Conservation (phyloP, 2,329 filamentous ascomycete species). For the Aspergillus nomiae region DNA sequence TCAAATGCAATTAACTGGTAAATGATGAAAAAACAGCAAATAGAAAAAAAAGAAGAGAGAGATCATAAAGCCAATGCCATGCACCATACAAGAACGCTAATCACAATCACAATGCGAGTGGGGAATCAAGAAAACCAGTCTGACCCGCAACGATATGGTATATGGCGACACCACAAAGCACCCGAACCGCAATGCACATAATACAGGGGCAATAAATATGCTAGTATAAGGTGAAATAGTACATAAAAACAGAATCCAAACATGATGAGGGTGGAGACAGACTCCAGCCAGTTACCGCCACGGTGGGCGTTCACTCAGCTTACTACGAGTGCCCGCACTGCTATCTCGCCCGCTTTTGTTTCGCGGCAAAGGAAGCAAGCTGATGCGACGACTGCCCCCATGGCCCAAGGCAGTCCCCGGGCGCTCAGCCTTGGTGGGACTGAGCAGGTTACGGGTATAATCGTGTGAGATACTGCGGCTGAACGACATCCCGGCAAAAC, state of each 20-base stretch:
- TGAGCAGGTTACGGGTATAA: constrained; percentile 21
- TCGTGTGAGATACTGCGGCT: constrained; percentile 30
- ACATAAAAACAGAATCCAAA: constrained; percentile 13
- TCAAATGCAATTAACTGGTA: neutral
- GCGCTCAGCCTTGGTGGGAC: constrained; percentile 33
- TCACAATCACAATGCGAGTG: constrained; percentile 20
- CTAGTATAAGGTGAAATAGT: constrained; percentile 7
- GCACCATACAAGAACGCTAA: constrained; percentile 9
- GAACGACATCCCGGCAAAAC: constrained; percentile 38
- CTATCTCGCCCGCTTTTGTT: constrained; percentile 32
- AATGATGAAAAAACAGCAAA: neutral
- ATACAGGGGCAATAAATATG: neutral
- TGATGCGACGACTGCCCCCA: constrained; percentile 39
- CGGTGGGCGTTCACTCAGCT: constrained; percentile 35
- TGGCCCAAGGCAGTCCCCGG: constrained; percentile 45
- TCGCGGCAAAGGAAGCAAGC: constrained; percentile 44
- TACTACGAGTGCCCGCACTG: constrained; percentile 24
- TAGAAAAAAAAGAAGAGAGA: neutral
- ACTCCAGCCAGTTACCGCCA: constrained; percentile 33
- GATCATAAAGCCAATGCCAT: neutral
- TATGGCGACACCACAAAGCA: constrained; percentile 15
- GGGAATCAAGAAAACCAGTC: constrained; percentile 22
- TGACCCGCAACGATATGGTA: constrained; percentile 20
- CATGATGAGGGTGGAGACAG: constrained; percentile 4
- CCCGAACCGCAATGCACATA: constrained; percentile 17